These are phyloP conservation scores for Populus hybrid DNA, from an alignment of 441 rosid species.

Conservation along the genomic window DNA sequence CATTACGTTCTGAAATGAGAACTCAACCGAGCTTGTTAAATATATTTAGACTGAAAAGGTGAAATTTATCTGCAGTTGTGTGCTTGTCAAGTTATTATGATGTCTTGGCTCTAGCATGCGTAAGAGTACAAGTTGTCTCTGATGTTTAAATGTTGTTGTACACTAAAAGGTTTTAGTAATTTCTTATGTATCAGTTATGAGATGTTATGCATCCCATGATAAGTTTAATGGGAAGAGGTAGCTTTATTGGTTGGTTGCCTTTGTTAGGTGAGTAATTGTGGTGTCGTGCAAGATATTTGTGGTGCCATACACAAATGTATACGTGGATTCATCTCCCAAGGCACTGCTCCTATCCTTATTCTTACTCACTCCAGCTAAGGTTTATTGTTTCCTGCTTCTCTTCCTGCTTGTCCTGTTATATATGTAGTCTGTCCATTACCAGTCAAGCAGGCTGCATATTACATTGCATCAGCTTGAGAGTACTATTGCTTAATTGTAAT, in stretches of 20 bases:
- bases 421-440: constrained; percentile 1
- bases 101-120: neutral
- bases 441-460: constrained; percentile 14
- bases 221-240: constrained; percentile 40
- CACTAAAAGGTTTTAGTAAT: constrained; percentile 11
- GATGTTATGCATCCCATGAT: constrained; percentile 12
- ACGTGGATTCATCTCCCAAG: constrained; percentile 56
- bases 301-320: constrained; percentile 35
- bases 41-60: neutral
- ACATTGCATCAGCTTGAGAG: constrained; percentile 9
- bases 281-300: constrained; percentile 63
- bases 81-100: neutral
- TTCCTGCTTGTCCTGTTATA: constrained; percentile 25
- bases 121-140: neutral
- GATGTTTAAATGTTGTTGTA: neutral
- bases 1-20: neutral
- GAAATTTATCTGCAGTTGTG: neutral
- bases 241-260: constrained; percentile 46
- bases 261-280: constrained; percentile 59
- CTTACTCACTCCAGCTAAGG: constrained; percentile 60
- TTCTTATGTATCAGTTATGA: constrained; percentile 18
- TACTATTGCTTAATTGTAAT: constrained; percentile 1
- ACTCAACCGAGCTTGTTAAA: neutral
- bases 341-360: constrained; percentile 45
- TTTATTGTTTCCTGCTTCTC: constrained; percentile 47